phyloP scores from a whole-genome alignment of 148 eudicot genomes.

The Agrostemma githago region DNA sequence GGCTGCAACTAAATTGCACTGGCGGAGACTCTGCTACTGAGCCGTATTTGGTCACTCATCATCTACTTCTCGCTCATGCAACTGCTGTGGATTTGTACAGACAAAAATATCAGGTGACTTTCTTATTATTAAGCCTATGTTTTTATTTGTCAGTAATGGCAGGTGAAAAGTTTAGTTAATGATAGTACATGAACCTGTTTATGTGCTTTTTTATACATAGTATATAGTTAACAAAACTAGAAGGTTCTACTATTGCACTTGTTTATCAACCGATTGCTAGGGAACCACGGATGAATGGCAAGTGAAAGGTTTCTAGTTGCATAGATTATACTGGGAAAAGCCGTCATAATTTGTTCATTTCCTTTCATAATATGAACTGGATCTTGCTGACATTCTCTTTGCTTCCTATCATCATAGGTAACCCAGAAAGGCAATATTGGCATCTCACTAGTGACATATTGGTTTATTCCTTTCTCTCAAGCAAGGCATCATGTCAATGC shows the following conservation, averaged over 20 bases:
- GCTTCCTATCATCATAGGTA: constrained; percentile 8
- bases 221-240: no score
- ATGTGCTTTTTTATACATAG: no score
- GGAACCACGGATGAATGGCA: no score
- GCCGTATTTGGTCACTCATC: constrained; percentile 42
- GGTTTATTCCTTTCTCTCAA: constrained; percentile 24
- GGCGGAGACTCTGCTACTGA: constrained; percentile 48
- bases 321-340: no score
- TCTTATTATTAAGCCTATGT: background rate
- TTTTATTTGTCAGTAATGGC: background rate
- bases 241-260: no score
- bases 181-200: no score
- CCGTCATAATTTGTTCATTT: no score
- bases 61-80: constrained; percentile 39
- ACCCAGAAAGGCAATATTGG: constrained; percentile 31
- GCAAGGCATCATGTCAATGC: constrained; percentile 21
- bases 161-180: no score
- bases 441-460: constrained; percentile 19
- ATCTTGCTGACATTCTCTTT: background rate
- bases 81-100: constrained; percentile 34
- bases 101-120: constrained; percentile 34
- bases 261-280: no score
- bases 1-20: constrained; percentile 31
- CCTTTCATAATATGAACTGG: no score
- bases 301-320: no score